Percentiles rank a stretch among this genome's conserved stretches.
These are phyloP conservation scores for Colletotrichum eremochloae DNA, from an alignment of 2,329 filamentous ascomycete genomes.

Conservation along the genomic window DNA sequence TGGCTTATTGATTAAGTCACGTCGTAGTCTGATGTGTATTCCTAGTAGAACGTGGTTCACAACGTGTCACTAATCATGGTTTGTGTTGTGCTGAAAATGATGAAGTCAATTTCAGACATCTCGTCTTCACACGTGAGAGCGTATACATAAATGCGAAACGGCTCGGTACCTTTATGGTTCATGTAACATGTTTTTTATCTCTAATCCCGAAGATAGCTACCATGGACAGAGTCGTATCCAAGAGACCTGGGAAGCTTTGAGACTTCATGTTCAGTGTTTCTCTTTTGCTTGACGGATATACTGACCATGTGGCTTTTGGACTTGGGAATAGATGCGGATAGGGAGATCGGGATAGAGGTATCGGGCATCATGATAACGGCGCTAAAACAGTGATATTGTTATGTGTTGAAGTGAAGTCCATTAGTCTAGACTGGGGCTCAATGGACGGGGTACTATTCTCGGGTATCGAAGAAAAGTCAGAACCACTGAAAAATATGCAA, in stretches of 20 bases:
- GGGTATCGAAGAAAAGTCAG: too few relatives aligned
- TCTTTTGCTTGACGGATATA: neutral
- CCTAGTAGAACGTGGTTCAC: neutral
- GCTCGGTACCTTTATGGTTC: neutral
- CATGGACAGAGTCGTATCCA: too few relatives aligned
- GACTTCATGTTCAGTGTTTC: neutral
- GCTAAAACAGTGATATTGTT: too few relatives aligned
- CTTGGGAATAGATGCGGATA: neutral
- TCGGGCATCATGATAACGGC: too few relatives aligned
- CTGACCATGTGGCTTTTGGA: neutral
- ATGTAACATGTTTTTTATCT: neutral
- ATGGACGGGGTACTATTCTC: too few relatives aligned
- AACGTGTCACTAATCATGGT: neutral
- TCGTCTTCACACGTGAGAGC: neutral
- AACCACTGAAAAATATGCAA: too few relatives aligned
- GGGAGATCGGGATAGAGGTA: neutral
- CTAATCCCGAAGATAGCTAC: neutral
- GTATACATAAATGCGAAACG: neutral
- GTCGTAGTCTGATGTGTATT: neutral
- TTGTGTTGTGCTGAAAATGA: neutral
- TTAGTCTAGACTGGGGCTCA: too few relatives aligned
- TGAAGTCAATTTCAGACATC: neutral
- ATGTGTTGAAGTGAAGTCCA: too few relatives aligned
- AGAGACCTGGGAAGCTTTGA: neutral
- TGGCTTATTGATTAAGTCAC: neutral